Evolutionary conservation across 2,329 filamentous ascomycete genomes (phyloP), one percentile per base, ranked within the genome.

Genomic region (Pseudocercospora fijiensis): DNA sequence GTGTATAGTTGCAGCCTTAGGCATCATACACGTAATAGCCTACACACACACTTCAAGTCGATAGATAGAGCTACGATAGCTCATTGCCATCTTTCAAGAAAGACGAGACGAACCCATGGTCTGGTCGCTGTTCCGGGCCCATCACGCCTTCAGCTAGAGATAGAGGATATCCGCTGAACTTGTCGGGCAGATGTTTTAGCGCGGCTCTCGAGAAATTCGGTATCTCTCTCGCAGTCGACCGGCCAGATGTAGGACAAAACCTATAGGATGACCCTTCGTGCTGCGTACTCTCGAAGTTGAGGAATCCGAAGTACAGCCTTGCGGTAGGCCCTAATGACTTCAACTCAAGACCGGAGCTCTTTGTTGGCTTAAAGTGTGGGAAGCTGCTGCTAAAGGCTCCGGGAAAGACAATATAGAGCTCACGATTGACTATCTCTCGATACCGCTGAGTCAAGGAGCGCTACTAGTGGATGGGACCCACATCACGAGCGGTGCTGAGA

Each of bases 191-290:
- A 47, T 85, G 85, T 28, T 83, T 85, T 49, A 80, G 80, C 67
- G 76, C 79, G 43, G 82, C 87, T 74, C 81, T 88, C 8, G 74
- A 80, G 65, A 73, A 75, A 16, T 79, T 86, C 27, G 81, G 81
- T 66, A 84, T 88, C 62, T 78, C 79, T 18, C 80, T 85, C n/a
- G 80, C 86, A 58, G 79, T 81, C 67, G 82, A 87, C 70, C 79
- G 86, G 41, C 83, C 84, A 10, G 85, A 84, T 56, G 85, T 88
- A 10, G 85, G 85, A 62, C 82, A 85, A 76, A 87, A 87, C 74
- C 78, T 88, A 28, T 78, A 84, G 67, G 85, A 88, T 71, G 85
- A 88, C 72, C 60, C 70, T 16, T 63, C 66, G 18, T 75, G 68
- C 30, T 67, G 72, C 28, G 68, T 65, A 45, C 63, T 67, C 16